phyloP scores from a whole-genome alignment of 805 yeast species.

The Clavispora carvajalis region DNA sequence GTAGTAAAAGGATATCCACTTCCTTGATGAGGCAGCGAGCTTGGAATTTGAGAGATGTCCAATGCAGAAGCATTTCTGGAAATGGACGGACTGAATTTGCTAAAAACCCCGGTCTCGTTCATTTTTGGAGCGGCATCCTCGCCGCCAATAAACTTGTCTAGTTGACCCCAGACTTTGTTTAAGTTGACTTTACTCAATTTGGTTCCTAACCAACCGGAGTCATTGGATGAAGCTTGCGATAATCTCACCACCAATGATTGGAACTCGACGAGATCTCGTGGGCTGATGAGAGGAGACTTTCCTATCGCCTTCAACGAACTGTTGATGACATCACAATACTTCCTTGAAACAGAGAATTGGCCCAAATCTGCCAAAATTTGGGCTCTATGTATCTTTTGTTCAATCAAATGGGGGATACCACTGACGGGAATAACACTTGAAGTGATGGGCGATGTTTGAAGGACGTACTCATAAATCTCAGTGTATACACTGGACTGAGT shows the following conservation, averaged over 20 bases:
- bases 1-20: slow-evolving; percentile 2
- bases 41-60: slow-evolving; percentile 23
- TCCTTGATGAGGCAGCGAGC: background rate
- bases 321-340: slow-evolving; percentile 51
- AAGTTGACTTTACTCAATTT: slow-evolving; percentile 54
- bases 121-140: slow-evolving; percentile 42
- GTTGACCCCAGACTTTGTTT: slow-evolving; percentile 83
- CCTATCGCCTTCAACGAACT: slow-evolving; percentile 25
- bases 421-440: slow-evolving; percentile 29
- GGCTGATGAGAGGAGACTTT: slow-evolving; percentile 25
- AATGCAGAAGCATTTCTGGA: slow-evolving; percentile 48
- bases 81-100: slow-evolving; percentile 65
- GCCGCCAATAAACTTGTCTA: slow-evolving; percentile 89
- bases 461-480: slow-evolving; percentile 63
- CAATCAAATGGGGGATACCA: slow-evolving; percentile 49
- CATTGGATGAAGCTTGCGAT: slow-evolving; percentile 36
- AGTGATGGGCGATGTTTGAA: slow-evolving; percentile 19
- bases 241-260: slow-evolving; percentile 41
- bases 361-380: slow-evolving; percentile 66
- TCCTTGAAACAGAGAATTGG: slow-evolving; percentile 50
- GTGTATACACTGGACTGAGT: slow-evolving; percentile 41
- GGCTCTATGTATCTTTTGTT: slow-evolving; percentile 64
- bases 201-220: slow-evolving; percentile 69
- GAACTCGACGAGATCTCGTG: slow-evolving; percentile 23
- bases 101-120: slow-evolving; percentile 54